Percentiles rank a stretch among this genome's conserved stretches.
phyloP scores from a whole-genome alignment of 2,329 filamentous ascomycete genomes.

The Aspergillus ruber region DNA sequence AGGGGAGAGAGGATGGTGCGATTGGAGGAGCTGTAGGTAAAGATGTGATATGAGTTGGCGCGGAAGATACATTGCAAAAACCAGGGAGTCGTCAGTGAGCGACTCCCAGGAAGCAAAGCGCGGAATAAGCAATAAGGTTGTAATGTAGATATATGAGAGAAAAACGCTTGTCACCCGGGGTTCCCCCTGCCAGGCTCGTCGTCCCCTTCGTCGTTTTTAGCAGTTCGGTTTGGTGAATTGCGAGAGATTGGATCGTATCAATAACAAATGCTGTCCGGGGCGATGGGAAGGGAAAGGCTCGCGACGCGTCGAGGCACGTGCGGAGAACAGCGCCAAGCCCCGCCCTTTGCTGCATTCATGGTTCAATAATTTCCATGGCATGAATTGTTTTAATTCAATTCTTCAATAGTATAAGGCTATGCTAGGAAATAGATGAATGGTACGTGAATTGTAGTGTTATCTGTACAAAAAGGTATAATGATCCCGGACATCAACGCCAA shows the following conservation, averaged over 20 bases:
- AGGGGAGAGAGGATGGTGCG: conserved; percentile 81
- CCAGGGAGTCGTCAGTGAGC: neutral
- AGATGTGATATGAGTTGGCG: conserved; percentile 82
- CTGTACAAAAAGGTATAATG: neutral
- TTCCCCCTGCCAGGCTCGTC: neutral
- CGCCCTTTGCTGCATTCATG: conserved; percentile 6
- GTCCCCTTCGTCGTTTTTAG: neutral
- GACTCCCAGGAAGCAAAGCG: conserved; percentile 1
- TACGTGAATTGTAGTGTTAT: too few species aligned
- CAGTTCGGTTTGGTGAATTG: neutral
- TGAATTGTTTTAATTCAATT: too few species aligned
- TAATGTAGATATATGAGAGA: neutral
- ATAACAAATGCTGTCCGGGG: neutral
- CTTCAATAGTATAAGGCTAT: too few species aligned
- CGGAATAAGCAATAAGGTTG: conserved; percentile 5
- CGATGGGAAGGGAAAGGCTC: conserved; percentile 9
- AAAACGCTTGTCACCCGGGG: neutral
- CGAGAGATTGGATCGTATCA: neutral
- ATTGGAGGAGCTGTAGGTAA: conserved; percentile 80
- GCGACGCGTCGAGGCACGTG: conserved; percentile 22
- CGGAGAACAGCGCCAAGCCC: conserved; percentile 16
- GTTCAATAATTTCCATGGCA: neutral
- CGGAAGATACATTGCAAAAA: conserved; percentile 78
- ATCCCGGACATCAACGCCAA: neutral
- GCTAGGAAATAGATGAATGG: too few species aligned